Evolutionary conservation across 164 flowering plant species (phyloP).

Genomic region (Tetrastigma voinierianum): DNA sequence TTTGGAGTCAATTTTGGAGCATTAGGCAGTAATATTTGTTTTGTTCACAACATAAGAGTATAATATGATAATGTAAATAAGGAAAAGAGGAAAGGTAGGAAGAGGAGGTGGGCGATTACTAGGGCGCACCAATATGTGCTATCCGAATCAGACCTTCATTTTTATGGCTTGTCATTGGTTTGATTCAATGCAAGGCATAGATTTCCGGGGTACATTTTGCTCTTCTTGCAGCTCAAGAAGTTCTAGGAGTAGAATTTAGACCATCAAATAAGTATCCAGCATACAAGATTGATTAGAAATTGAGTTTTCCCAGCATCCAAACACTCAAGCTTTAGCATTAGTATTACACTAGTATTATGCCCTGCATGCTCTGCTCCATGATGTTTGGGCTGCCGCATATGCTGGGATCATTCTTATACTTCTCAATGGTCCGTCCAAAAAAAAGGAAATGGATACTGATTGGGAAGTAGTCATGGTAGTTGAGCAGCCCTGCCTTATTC

Average conservation of each 20-base stretch:
- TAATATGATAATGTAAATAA: constrained; percentile 21
- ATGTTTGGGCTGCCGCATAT: no score
- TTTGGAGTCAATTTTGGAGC: background rate
- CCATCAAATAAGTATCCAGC: no score
- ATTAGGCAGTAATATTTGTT: background rate
- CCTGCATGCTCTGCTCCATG: no score
- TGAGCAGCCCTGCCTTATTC: no score
- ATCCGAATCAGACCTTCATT: constrained; percentile 35
- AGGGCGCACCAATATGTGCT: constrained; percentile 29
- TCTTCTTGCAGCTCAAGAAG: background rate
- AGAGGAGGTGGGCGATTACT: constrained; percentile 9
- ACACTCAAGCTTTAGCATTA: no score
- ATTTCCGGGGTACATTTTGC: constrained; percentile 1
- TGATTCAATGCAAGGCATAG: background rate
- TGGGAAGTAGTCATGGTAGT: no score
- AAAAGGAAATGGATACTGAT: no score
- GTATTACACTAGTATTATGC: no score
- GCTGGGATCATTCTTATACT: no score
- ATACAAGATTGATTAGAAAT: no score
- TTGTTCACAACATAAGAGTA: background rate
- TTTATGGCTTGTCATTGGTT: constrained; percentile 21
- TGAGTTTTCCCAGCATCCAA: no score
- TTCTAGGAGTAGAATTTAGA: constrained; percentile 1
- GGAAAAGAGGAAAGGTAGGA: constrained; percentile 1
- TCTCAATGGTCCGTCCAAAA: no score